Conservation (phyloP, 1,139 yeast species). For the Blastobotrys serpentis region DNA sequence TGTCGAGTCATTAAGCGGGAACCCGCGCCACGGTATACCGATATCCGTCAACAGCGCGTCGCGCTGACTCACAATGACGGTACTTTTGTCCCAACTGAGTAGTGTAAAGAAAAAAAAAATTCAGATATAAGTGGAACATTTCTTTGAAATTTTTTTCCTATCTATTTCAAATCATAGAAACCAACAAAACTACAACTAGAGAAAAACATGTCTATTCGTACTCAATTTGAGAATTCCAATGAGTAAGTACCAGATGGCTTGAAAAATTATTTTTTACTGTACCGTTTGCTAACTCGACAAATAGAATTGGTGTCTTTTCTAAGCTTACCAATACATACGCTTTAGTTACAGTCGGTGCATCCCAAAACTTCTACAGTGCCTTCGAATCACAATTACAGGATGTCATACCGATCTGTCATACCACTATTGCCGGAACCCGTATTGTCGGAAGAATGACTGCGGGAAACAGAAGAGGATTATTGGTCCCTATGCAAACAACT, state of each 20-base stretch:
- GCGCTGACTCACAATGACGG: not conserved
- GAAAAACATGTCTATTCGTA: constrained; percentile 28
- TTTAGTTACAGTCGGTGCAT: constrained; percentile 95
- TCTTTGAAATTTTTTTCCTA: not conserved
- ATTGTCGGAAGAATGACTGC: constrained; percentile 98
- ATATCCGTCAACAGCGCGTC: too few species aligned
- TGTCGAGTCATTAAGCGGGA: too few species aligned
- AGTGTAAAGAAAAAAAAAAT: not conserved
- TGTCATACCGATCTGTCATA: constrained; percentile 92
- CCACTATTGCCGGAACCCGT: constrained; percentile 97
- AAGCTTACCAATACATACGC: constrained; percentile 95
- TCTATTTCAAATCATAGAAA: not conserved
- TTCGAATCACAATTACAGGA: constrained; percentile 98
- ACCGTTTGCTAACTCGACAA: constrained; percentile 5
- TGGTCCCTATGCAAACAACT: constrained; percentile 98
- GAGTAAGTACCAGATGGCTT: constrained; percentile 52
- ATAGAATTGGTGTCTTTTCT: constrained; percentile 86
- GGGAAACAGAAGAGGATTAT: constrained; percentile 95
- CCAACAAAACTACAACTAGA: not conserved
- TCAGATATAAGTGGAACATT: constrained; percentile 2
- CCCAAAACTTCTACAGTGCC: constrained; percentile 94
- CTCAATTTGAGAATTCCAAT: constrained; percentile 85
- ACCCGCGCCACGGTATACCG: too few species aligned
- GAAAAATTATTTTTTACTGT: constrained; percentile 1
- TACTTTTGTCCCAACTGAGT: not conserved